A percentile compares a stretch with the other conserved stretches of the same genome.
Conservation (phyloP, 1,284 basidiomycete species). For the Mycosarcoma maydis region DNA sequence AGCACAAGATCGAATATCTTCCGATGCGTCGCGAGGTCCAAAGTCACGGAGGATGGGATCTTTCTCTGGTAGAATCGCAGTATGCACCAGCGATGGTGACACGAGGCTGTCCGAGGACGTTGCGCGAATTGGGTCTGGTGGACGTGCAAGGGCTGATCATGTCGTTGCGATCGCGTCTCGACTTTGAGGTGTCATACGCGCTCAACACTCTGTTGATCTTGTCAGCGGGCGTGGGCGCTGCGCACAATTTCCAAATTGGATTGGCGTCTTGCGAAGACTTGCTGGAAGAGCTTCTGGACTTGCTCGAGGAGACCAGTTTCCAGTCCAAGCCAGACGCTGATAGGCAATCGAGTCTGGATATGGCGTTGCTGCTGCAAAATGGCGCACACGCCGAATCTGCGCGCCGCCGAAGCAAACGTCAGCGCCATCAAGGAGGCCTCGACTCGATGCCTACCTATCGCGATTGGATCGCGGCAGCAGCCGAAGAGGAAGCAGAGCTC, state of each 20-base stretch:
- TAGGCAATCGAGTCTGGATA: not conserved
- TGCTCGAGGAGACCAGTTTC: conserved; percentile 85
- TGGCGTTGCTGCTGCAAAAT: conserved; percentile 1
- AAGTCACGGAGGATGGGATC: conserved; percentile 85
- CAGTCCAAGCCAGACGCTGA: conserved; percentile 69
- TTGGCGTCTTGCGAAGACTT: conserved; percentile 82
- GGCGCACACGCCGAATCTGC: not conserved
- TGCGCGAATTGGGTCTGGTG: conserved; percentile 81
- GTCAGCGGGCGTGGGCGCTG: conserved; percentile 73
- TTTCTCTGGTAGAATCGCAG: conserved; percentile 77
- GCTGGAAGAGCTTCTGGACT: conserved; percentile 84
- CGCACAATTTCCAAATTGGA: conserved; percentile 73
- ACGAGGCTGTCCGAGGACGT: conserved; percentile 72
- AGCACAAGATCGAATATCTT: conserved; percentile 89
- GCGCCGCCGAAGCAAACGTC: conserved; percentile 14
- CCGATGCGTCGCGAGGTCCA: conserved; percentile 81
- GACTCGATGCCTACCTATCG: conserved; percentile 42
- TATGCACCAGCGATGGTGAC: conserved; percentile 71
- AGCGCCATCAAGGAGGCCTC: conserved; percentile 44
- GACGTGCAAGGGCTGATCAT: conserved; percentile 89
- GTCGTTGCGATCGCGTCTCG: conserved; percentile 85
- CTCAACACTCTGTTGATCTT: conserved; percentile 88
- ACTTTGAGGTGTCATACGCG: conserved; percentile 86
- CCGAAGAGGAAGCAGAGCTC: conserved; percentile 59
- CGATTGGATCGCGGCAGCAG: conserved; percentile 56